Conservation (phyloP, 192 early-diverging fungal genomes). For the Ambispora gerdemannii region DNA sequence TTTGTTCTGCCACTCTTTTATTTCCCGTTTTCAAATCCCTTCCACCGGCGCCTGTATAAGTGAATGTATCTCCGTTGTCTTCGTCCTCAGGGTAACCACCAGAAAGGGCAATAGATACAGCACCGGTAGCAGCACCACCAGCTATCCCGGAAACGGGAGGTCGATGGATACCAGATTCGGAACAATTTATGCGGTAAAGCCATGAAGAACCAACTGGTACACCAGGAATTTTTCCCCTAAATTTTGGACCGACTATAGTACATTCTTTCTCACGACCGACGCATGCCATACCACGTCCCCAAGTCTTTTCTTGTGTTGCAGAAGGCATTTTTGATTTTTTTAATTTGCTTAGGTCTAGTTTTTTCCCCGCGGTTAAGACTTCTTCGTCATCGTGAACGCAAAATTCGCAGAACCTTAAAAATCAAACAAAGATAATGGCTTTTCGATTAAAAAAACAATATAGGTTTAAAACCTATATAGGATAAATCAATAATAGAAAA, state of each 20-base stretch:
- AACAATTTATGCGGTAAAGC: constrained; percentile 47
- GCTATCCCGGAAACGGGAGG: constrained; percentile 64
- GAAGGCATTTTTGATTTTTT: constrained; percentile 52
- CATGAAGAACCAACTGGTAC: constrained; percentile 57
- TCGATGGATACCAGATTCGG: constrained; percentile 55
- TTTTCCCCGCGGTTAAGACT: constrained; percentile 40
- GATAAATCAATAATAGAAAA: background rate
- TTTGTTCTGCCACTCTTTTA: constrained; percentile 51
- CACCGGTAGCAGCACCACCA: constrained; percentile 48
- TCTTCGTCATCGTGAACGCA: constrained; percentile 45
- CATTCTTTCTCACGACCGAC: constrained; percentile 39
- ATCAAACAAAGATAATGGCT: too few species aligned
- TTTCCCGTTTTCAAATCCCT: constrained; percentile 48
- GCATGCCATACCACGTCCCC: constrained; percentile 59
- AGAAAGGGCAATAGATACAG: constrained; percentile 60
- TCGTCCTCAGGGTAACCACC: constrained; percentile 65
- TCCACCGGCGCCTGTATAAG: constrained; percentile 68
- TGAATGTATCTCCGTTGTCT: constrained; percentile 63
- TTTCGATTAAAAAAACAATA: background rate
- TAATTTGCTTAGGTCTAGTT: constrained; percentile 34
- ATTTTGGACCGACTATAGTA: constrained; percentile 8
- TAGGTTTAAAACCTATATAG: constrained; percentile 2
- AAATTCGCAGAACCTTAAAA: constrained; percentile 39
- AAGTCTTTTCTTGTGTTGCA: constrained; percentile 49
- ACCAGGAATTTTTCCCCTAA: constrained; percentile 55